phyloP scores from a whole-genome alignment of 164 flowering plant species.

The Stephania yunnanensis region DNA sequence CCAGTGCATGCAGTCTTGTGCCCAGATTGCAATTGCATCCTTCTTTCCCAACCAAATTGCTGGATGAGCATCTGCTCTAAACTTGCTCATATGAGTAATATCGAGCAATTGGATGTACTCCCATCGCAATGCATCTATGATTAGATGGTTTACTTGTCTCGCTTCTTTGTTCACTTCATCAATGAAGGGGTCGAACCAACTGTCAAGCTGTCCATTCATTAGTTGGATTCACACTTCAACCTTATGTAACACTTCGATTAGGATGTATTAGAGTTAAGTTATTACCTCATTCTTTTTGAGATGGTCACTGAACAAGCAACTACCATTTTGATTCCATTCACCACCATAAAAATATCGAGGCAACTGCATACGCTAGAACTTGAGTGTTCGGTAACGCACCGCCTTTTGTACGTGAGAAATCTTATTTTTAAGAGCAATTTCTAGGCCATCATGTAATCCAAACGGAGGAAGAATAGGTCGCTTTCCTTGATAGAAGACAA shows the following conservation, averaged over 20 bases:
- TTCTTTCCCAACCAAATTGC: conserved; percentile 90
- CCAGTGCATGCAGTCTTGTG: conserved; percentile 99
- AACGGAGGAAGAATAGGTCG: conserved; percentile 62
- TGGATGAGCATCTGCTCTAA: conserved; percentile 96
- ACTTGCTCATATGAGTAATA: conserved; percentile 82
- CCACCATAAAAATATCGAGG: conserved; percentile 96
- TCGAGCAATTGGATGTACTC: conserved; percentile 58
- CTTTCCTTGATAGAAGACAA: conserved; percentile 66
- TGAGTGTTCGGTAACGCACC: conserved; percentile 55
- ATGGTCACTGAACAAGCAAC: conserved; percentile 70
- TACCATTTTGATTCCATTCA: conserved; percentile 97
- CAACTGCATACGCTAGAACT: conserved; percentile 93
- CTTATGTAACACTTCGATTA: neutral
- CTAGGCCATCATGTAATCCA: conserved; percentile 59
- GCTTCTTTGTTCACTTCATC: conserved; percentile 91
- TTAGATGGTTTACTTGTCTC: conserved; percentile 53
- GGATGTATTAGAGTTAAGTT: neutral
- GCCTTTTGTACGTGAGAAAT: conserved; percentile 52
- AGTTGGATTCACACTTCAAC: conserved; percentile 9
- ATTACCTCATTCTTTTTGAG: conserved; percentile 62
- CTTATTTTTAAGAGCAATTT: conserved; percentile 66
- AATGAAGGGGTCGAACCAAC: conserved; percentile 86
- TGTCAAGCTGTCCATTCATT: conserved; percentile 64
- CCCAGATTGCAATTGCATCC: conserved; percentile 90
- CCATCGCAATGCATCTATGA: conserved; percentile 46